Percentiles rank a stretch among this genome's conserved stretches.
phyloP scores from a whole-genome alignment of 164 flowering plant species.

The Saururus chinensis region DNA sequence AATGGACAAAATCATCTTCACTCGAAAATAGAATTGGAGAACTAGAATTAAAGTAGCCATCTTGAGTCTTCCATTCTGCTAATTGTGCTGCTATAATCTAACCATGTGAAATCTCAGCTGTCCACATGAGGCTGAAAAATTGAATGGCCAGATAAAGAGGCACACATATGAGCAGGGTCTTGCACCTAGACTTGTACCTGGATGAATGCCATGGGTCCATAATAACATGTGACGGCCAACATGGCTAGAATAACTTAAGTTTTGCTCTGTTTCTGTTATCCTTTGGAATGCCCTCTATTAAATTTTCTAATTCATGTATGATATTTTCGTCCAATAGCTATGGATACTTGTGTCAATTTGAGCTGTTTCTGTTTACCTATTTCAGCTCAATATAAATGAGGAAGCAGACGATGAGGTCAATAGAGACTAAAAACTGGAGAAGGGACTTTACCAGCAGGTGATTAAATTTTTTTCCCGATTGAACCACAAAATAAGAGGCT shows the following conservation, averaged over 20 bases:
- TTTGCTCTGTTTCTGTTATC: no score
- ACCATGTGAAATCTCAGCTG: background rate
- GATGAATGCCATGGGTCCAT: no score
- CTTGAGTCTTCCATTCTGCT: conserved; percentile 11
- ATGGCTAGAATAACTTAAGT: no score
- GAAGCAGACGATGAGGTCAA: conserved; percentile 55
- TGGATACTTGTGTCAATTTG: no score
- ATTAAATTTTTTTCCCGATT: no score
- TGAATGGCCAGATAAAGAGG: background rate
- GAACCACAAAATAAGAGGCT: no score
- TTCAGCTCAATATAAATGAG: conserved; percentile 73
- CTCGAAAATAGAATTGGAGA: conserved; percentile 24
- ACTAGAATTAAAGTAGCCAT: conserved; percentile 13
- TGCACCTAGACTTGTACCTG: no score
- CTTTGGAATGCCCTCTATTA: no score
- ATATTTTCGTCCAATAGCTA: no score
- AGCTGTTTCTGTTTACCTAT: background rate
- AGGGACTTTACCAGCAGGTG: conserved; percentile 45
- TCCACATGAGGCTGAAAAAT: no score
- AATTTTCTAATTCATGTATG: no score
- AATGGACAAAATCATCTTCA: conserved; percentile 22
- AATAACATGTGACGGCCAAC: no score
- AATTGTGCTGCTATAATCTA: background rate
- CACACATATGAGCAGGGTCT: background rate
- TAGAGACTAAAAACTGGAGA: conserved; percentile 39